Evolutionary conservation across 2,329 filamentous ascomycete species (phyloP).

Genomic region (Phialophora tarda): DNA sequence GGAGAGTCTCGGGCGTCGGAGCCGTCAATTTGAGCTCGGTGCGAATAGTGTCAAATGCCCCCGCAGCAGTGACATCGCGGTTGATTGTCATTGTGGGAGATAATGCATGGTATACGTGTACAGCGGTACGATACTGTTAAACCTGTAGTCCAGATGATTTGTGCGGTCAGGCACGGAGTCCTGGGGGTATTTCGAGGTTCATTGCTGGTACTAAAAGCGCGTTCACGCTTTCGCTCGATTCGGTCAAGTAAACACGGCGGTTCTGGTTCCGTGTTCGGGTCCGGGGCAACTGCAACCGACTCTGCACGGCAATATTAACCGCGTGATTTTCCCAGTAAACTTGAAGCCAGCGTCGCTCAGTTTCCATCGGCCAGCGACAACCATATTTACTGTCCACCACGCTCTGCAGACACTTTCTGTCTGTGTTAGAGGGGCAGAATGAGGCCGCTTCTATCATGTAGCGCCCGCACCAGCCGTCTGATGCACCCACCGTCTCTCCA

Average conservation of each 20-base stretch:
- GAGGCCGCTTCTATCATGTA: conserved; percentile 7
- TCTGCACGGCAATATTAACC: not conserved
- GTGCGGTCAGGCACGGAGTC: not conserved
- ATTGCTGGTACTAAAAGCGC: not conserved
- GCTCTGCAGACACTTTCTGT: not conserved
- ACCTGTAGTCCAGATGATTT: not conserved
- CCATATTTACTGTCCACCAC: not conserved
- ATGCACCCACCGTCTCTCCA: not conserved
- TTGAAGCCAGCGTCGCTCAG: not conserved
- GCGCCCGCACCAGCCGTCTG: not conserved
- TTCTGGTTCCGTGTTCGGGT: not conserved
- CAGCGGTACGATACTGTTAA: conserved; percentile 6
- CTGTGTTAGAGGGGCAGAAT: not conserved
- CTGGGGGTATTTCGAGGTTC: not conserved
- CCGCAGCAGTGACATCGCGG: not conserved
- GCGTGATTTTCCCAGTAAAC: not conserved
- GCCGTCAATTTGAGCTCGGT: conserved; percentile 26
- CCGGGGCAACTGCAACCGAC: conserved; percentile 1
- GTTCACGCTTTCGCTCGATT: conserved; percentile 19
- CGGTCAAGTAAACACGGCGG: conserved; percentile 25
- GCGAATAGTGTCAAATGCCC: conserved; percentile 21
- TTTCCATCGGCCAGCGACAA: not conserved
- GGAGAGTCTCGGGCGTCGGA: conserved; percentile 28
- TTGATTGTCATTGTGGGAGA: conserved; percentile 14
- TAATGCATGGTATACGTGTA: conserved; percentile 11